phyloP scores from a whole-genome alignment of 805 yeast species.

The Limtongia smithiae region DNA sequence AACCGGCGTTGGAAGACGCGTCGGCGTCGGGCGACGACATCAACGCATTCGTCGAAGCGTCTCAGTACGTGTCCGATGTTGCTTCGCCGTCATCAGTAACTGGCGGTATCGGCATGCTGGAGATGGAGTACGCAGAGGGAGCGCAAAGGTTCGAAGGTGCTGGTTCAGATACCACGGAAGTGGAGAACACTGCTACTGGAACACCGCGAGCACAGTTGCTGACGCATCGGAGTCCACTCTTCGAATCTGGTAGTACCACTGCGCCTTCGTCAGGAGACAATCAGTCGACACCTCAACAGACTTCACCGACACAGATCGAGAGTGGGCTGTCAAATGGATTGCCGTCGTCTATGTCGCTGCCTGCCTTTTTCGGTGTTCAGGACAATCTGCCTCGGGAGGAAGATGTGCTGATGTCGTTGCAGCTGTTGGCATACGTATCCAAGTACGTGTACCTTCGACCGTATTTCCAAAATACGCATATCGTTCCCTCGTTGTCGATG shows the following conservation, averaged over 20 bases:
- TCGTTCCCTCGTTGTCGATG: conserved; percentile 64
- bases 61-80: neutral
- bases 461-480: conserved; percentile 66
- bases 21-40: neutral
- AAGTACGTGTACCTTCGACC: conserved; percentile 80
- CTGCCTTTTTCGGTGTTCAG: conserved; percentile 21
- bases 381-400: conserved; percentile 71
- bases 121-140: conserved; percentile 2
- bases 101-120: conserved; percentile 5
- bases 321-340: neutral
- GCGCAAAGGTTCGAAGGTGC: neutral
- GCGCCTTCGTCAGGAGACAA: neutral
- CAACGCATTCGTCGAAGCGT: neutral
- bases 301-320: conserved; percentile 6
- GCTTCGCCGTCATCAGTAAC: neutral
- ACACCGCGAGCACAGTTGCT: neutral
- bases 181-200: neutral
- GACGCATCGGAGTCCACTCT: conserved; percentile 7
- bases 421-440: conserved; percentile 85
- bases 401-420: conserved; percentile 91
- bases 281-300: neutral
- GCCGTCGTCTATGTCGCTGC: conserved; percentile 4
- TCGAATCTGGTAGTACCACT: conserved; percentile 1
- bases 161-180: neutral
- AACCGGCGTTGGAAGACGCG: neutral